Base-by-base conservation (phyloP, 2,329 filamentous ascomycete species). In the Ophiostoma novo-ulmi region DNA sequence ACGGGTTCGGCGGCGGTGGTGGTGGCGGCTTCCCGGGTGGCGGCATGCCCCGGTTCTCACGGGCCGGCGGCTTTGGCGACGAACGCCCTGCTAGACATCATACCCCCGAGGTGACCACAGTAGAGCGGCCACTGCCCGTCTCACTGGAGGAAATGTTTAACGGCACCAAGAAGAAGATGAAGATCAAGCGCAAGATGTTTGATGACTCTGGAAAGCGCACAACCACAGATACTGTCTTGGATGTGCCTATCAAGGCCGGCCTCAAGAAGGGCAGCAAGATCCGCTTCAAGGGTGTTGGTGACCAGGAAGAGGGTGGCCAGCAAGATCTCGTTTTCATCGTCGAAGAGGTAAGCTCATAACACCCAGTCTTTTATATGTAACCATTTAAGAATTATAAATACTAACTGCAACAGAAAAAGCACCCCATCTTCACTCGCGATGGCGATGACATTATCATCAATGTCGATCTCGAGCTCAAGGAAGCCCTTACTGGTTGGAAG, bases 221-320 rank as follows among this genome's bases (percentile, higher is more conserved):
- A 63, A 91, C 90, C 3, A 91, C 94, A 72, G 95, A 99, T 76
- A 91, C 94, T 77, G 92, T 97, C 22, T 83, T 99, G 39, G 93
- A 97, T 78, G 94, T 98, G 69, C 93, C 93, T 66, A 97, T 99
- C 82, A 98, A 97, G 82, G 89, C 93, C 6, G 95, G 95, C 72
- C 82, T 98, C 80, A 97, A 98, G 82, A 94, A 96, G 76, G 95
- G 95, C 39, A 97, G 92, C 77, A 99, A 98, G 85, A 97, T 99
- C 81, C 97, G 97, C 81, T 99, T 97, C 78, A 92, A 91, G 77
- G 93, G 94, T 61, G 94, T 99, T n/a, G 95, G 95, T 13, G 95
- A 99, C 80, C 94, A 98, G 79, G 93, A 97, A 73, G 95, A 98
- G 78, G 95, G 95, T 61, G 94, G 94, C 17, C 92, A 93, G 72